Base-by-base conservation (phyloP, 768 basidiomycete species). In the Boletus fagicola region DNA sequence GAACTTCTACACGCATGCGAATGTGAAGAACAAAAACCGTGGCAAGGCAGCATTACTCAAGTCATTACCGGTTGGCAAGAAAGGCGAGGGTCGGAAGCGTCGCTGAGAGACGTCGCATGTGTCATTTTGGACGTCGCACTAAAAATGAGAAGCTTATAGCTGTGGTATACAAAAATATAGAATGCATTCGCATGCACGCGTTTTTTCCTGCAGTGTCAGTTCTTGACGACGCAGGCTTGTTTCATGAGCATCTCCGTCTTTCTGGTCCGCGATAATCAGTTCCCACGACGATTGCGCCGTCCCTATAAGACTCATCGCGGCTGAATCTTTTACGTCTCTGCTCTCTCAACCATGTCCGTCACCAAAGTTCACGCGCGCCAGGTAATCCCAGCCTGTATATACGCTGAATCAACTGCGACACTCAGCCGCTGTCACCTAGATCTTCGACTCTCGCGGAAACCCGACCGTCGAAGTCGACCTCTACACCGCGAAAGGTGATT, bases 361-460 rank as follows among this genome's bases (percentile, higher is more conserved):
- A 86, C 86, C 56, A 94, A 94, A 79, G 77, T 97, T 70, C 82
- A 87, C 78, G 94, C 94, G 68, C 92, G 94, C 72, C 93, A 95
- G 87, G 94, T 92, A 76, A 60, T 72, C 36, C 18, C 18, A 24
- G 24, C 35, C 52, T 36, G 36, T 15, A 55, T 43, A 44, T 58
- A 42, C 52, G 38, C 56, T 31, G 35, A 43, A 49, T 39, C 20
- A 8, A 43, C 36, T 46, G 8, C 28, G 42, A 38, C 44, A 39
- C 54, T 62, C 60, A 74, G 48, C 55, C 35, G 1, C 22, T 53
- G 60, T 58, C 44, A 26, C 28, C 1, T 69, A 98, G 96, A 96
- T 98, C 86, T 98, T 97, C 75, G 96, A 98, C 83, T 98, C 94
- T 71, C 93, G 96, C 72, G 95, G 94, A 67, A 94, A 98, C 83